Evolutionary conservation across 441 rosid species (phyloP).

Genomic region (Gossypium armourianum): DNA sequence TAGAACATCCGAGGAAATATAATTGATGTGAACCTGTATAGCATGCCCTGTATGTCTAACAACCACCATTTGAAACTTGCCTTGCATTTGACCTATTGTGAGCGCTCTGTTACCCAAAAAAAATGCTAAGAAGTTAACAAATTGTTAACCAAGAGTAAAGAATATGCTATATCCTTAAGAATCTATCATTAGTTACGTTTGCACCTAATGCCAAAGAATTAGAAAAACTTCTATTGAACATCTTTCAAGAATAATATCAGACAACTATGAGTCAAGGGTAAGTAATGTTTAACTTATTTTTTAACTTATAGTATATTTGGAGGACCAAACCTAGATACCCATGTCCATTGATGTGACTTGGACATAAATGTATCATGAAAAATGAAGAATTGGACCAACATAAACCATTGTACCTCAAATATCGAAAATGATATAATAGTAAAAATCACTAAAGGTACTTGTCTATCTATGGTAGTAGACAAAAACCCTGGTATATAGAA

Average conservation of each 20-base stretch:
- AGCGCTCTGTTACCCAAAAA: slow-evolving; percentile 44
- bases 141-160: background rate
- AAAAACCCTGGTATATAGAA: background rate
- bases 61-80: slow-evolving; percentile 93
- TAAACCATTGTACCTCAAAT: background rate
- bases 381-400: background rate
- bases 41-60: slow-evolving; percentile 94
- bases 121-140: slow-evolving; percentile 7
- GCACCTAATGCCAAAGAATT: background rate
- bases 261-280: background rate
- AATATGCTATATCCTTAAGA: background rate
- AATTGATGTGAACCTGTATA: slow-evolving; percentile 53
- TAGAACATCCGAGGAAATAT: background rate
- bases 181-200: background rate
- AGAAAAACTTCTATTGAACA: background rate
- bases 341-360: background rate
- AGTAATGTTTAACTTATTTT: background rate
- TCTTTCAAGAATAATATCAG: background rate
- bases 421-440: background rate
- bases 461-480: background rate
- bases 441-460: background rate
- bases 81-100: slow-evolving; percentile 98
- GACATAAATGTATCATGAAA: background rate
- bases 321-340: background rate
- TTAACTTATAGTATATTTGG: background rate